Evolutionary conservation across 345 rosid genomes (phyloP).

Genomic region (Eucalyptus marginata): DNA sequence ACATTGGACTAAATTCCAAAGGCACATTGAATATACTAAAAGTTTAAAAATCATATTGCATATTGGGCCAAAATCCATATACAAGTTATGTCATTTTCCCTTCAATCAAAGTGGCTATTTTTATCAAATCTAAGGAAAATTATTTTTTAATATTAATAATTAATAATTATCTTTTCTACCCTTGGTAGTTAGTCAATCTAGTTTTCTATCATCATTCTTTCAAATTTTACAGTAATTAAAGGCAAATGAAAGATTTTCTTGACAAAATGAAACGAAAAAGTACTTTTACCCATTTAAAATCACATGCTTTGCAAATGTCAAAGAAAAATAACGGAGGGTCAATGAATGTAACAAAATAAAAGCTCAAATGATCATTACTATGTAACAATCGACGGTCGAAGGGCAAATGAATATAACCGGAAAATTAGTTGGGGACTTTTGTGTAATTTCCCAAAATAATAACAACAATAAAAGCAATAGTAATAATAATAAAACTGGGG

Average conservation of each 20-base stretch:
- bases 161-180: background rate
- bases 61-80: too few species aligned
- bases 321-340: background rate
- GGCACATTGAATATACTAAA: too few species aligned
- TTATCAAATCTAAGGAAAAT: background rate
- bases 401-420: background rate
- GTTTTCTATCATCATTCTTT: background rate
- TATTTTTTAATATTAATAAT: background rate
- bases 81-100: too few species aligned
- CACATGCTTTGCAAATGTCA: background rate
- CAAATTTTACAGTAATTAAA: background rate
- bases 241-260: background rate
- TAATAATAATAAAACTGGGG: background rate
- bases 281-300: background rate
- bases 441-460: background rate
- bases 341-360: background rate
- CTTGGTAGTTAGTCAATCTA: background rate
- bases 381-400: background rate
- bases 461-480: background rate
- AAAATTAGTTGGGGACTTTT: background rate
- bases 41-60: too few species aligned
- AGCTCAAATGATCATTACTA: background rate
- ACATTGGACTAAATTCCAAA: too few species aligned
- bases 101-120: background rate
- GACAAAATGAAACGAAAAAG: background rate